These are phyloP conservation scores for Candida anglica DNA, from an alignment of 805 yeast genomes.

Conservation along the genomic window DNA sequence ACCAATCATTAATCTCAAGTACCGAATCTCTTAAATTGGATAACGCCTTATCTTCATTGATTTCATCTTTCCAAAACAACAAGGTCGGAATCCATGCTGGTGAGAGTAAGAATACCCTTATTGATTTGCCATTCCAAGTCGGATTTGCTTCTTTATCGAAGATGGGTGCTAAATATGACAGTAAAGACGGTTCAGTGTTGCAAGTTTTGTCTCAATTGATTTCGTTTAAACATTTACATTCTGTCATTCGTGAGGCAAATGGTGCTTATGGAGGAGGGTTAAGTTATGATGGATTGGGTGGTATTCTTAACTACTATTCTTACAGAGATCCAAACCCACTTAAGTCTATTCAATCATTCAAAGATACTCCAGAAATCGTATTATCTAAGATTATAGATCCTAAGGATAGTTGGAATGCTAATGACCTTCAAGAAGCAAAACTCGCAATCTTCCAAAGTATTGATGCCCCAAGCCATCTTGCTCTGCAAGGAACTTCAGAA, in stretches of 20 bases:
- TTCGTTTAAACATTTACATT: conserved; percentile 80
- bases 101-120: conserved; percentile 34
- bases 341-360: conserved; percentile 61
- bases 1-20: conserved; percentile 8
- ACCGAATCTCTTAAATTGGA: conserved; percentile 5
- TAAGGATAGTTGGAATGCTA: conserved; percentile 46
- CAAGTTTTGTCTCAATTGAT: conserved; percentile 78
- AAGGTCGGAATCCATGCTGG: conserved; percentile 7
- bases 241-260: conserved; percentile 89
- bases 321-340: conserved; percentile 91
- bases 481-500: conserved; percentile 66
- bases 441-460: conserved; percentile 84
- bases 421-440: conserved; percentile 85
- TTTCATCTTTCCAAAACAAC: conserved; percentile 10
- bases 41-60: conserved; percentile 13
- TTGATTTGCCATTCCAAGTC: conserved; percentile 84
- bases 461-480: conserved; percentile 84
- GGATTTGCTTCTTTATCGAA: conserved; percentile 71
- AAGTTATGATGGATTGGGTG: conserved; percentile 74
- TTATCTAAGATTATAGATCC: conserved; percentile 7
- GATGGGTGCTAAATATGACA: conserved; percentile 61
- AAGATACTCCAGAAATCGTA: conserved; percentile 45
- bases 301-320: conserved; percentile 77
- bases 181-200: conserved; percentile 77
- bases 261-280: conserved; percentile 99